Percentiles rank a stretch among this genome's conserved stretches.
Evolutionary conservation across 176 grass and related monocot species (phyloP).

Genomic region (Cenchrus americanus): DNA sequence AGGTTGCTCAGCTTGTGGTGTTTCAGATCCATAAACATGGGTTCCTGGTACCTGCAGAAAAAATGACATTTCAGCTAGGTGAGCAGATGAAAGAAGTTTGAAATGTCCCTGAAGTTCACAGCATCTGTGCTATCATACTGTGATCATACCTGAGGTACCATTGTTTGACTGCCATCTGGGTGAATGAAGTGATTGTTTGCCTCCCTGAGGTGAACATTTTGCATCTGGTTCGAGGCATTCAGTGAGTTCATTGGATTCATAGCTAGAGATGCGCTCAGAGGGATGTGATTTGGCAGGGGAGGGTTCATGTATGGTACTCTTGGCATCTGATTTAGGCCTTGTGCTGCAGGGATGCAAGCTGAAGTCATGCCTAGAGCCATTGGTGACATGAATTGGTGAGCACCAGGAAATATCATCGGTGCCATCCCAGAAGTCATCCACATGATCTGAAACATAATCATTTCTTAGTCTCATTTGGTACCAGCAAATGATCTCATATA

Average conservation of each 20-base stretch:
- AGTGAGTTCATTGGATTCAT: conserved; percentile 60
- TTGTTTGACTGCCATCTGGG: conserved; percentile 41
- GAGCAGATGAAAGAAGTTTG: conserved; percentile 14
- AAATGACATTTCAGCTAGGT: conserved; percentile 15
- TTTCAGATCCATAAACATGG: conserved; percentile 56
- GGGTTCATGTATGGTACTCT: conserved; percentile 57
- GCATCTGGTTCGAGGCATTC: conserved; percentile 56
- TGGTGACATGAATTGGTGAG: conserved; percentile 68
- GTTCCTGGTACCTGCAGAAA: conserved; percentile 58
- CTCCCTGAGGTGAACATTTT: conserved; percentile 55
- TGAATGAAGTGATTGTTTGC: conserved; percentile 47
- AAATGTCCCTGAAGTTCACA: background rate
- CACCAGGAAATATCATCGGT: conserved; percentile 76
- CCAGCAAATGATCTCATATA: conserved; percentile 9
- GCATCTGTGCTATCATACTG: background rate
- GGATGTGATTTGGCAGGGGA: conserved; percentile 64
- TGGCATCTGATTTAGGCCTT: conserved; percentile 64
- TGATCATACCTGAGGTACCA: conserved; percentile 55
- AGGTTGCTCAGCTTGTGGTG: conserved; percentile 43
- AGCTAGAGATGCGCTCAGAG: conserved; percentile 49
- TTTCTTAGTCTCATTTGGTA: conserved; percentile 8
- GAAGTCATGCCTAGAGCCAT: conserved; percentile 67
- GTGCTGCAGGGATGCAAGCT: conserved; percentile 55
- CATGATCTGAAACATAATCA: conserved; percentile 68
- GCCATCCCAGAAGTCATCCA: conserved; percentile 85